Base-by-base conservation (phyloP, 805 yeast species). In the Scheffersomyces spartinae region DNA sequence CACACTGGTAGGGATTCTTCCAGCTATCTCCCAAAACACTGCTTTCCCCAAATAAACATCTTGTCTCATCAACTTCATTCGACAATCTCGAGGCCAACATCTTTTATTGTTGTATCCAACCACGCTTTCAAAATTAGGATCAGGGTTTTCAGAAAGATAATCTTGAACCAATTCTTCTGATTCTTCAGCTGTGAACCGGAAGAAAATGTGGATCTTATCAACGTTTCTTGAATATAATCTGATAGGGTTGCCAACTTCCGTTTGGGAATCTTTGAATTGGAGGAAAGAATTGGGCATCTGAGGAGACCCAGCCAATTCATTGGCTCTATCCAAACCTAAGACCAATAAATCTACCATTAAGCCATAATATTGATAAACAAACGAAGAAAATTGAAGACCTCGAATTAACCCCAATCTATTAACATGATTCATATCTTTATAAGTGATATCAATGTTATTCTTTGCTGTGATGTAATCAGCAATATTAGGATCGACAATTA, bases 401-500 rank as follows among this genome's bases (percentile, higher is more conserved):
- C 94, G 68, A 10, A 91, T 53, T 30, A 91, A 50, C 12, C 99
- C 99, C 44, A 74, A 74, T 39, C 80, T 84, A 51, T 91, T 88
- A 11, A 82, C 75, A 47, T 85, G 94, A 33, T 74, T 79, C 99
- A 91, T 91, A 45, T 91, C 99, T 48, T 91, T 91, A 52, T 76
- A 93, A 2, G 84, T 65, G 12, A 91, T 42, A 13, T 72, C 67
- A 12, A 86, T 73, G 42, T 91, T 91, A 54, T 84, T 84, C 47
- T 86, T 86, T 0, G 96, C 77, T 2, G 94, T 78, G 40, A 91
- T 78, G 46, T 91, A 91, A 51, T 91, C 97, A 3, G 97, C 98
- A 40, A 91, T 71, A 37, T 79, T 81, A 1, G 94, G 78, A 43
- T 91, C 98, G 37, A 85, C 72, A 20, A 91, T 65, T 32, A 91